phyloP scores from a whole-genome alignment of 305 asterid genomes.

The Vinca major region DNA sequence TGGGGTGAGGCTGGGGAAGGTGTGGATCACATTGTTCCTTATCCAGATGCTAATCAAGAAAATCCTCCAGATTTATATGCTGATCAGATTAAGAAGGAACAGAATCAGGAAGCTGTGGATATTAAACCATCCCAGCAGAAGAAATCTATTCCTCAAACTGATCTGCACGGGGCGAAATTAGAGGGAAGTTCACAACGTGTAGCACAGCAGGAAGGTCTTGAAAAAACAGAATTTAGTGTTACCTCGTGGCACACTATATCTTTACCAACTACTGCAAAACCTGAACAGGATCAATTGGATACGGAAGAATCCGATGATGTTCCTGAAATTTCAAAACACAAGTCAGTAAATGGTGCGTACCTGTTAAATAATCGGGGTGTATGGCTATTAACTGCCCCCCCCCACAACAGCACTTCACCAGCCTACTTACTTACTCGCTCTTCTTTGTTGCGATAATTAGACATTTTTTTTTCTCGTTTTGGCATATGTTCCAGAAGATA shows the following conservation, averaged over 20 bases:
- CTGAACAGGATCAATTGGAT: constrained; percentile 29
- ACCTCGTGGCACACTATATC: constrained; percentile 38
- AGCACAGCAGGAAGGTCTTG: constrained; percentile 24
- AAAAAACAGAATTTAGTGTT: constrained; percentile 25
- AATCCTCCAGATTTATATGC: constrained; percentile 33
- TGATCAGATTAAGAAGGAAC: constrained; percentile 42
- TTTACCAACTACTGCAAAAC: constrained; percentile 30
- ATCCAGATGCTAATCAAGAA: constrained; percentile 48
- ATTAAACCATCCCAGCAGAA: constrained; percentile 35
- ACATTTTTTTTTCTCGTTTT: constrained; percentile 11
- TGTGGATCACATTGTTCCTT: constrained; percentile 80
- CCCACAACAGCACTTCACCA: not conserved
- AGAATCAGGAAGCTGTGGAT: constrained; percentile 31
- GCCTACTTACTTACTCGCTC: not conserved
- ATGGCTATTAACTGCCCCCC: too few species aligned
- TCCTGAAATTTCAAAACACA: constrained; percentile 24
- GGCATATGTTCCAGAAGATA: constrained; percentile 34
- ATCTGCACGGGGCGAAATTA: constrained; percentile 23
- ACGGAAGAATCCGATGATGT: constrained; percentile 26
- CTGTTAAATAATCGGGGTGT: not conserved
- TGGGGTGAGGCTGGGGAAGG: constrained; percentile 71
- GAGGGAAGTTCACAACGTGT: constrained; percentile 37
- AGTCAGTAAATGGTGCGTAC: constrained; percentile 30
- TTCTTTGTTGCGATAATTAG: constrained; percentile 10
- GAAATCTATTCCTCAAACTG: constrained; percentile 33